A percentile compares a stretch with the other conserved stretches of the same genome.
Conservation (phyloP, 768 basidiomycete species). For the Naganishia vishniacii region DNA sequence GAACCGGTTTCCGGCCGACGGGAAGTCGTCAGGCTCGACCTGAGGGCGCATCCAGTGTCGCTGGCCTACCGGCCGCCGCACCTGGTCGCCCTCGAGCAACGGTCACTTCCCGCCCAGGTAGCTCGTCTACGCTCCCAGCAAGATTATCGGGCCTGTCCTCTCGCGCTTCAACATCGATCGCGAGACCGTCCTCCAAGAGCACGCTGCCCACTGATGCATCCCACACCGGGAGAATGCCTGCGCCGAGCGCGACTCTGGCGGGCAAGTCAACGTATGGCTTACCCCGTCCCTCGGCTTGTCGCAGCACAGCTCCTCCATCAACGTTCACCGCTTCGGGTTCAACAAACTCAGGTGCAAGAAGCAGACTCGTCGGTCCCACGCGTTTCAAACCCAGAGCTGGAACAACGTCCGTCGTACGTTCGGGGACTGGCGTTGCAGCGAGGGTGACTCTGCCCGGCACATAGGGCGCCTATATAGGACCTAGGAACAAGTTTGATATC, state of each 20-base stretch:
- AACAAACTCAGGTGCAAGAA: background rate
- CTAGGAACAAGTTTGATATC: background rate
- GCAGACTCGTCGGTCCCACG: background rate
- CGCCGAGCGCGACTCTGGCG: background rate
- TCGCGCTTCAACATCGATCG: background rate
- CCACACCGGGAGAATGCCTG: background rate
- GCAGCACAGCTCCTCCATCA: background rate
- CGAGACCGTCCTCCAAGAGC: background rate
- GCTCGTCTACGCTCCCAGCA: background rate
- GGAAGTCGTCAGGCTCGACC: background rate
- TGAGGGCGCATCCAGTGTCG: background rate
- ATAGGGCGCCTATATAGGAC: too few species aligned
- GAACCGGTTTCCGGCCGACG: conserved; percentile 1
- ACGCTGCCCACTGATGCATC: background rate
- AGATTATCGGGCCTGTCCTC: background rate
- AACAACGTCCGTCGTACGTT: too few species aligned
- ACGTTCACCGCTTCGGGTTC: background rate
- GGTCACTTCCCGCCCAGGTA: too few species aligned
- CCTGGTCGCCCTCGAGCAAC: background rate
- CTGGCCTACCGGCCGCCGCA: too few species aligned
- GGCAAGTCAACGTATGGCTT: conserved; percentile 1
- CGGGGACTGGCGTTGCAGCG: background rate
- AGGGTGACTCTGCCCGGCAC: too few species aligned
- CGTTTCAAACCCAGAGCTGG: background rate
- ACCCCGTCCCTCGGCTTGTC: background rate